These are phyloP conservation scores for Quercus mongolica DNA, from an alignment of 306 rosid genomes.

Conservation along the genomic window DNA sequence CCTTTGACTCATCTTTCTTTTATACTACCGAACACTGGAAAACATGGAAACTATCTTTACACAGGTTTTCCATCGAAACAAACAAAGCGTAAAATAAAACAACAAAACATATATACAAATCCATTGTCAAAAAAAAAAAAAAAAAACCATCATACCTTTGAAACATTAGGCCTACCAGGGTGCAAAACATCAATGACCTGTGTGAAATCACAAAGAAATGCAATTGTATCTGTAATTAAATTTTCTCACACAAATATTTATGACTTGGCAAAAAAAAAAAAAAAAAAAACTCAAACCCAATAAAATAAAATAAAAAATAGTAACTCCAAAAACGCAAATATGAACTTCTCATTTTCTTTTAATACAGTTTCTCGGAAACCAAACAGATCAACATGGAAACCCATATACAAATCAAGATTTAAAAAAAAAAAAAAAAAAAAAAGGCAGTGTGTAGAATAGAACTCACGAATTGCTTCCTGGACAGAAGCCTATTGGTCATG, in stretches of 20 bases:
- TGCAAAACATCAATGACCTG: conserved; percentile 37
- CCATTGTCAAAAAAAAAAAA: neutral
- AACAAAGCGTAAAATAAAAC: too few species aligned
- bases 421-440: too few species aligned
- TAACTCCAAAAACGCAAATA: neutral
- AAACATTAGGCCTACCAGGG: conserved; percentile 28
- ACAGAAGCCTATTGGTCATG: conserved; percentile 17
- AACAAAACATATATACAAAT: neutral
- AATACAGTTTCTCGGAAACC: neutral
- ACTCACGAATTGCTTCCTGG: conserved; percentile 17
- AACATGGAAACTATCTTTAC: too few species aligned
- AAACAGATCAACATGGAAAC: neutral
- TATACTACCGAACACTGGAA: too few species aligned
- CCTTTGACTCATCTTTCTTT: too few species aligned
- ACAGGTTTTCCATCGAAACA: too few species aligned
- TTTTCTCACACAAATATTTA: neutral
- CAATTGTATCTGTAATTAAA: neutral
- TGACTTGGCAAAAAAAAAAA: neutral
- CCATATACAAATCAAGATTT: too few species aligned
- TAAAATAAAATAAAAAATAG: neutral
- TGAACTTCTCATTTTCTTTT: neutral
- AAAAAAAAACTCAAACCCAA: neutral
- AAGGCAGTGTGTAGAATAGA: neutral
- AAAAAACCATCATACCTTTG: conserved; percentile 16
- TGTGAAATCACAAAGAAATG: neutral